phyloP scores from a whole-genome alignment of 2,329 filamentous ascomycete species.

The Blastomyces gilchristii region DNA sequence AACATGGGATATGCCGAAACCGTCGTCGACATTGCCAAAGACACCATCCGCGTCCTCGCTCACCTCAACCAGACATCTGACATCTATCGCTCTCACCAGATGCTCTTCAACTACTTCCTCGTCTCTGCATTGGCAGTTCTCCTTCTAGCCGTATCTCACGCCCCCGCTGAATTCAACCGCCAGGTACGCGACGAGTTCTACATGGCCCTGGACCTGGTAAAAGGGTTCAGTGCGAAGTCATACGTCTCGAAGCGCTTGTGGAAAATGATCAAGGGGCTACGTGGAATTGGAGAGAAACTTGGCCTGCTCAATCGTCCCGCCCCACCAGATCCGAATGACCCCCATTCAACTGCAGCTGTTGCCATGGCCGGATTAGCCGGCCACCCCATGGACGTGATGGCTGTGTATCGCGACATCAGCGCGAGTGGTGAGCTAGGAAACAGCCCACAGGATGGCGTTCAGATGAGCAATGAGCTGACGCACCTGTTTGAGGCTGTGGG shows the following conservation, averaged over 20 bases:
- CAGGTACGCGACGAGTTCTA: slow-evolving; percentile 57
- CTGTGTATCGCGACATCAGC: slow-evolving; percentile 36
- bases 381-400: slow-evolving; percentile 49
- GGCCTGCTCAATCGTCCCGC: slow-evolving; percentile 40
- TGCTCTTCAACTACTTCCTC: slow-evolving; percentile 58
- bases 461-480: slow-evolving; percentile 51
- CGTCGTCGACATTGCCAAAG: slow-evolving; percentile 54
- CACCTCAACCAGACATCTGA: slow-evolving; percentile 52
- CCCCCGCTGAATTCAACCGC: slow-evolving; percentile 49
- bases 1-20: slow-evolving; percentile 64
- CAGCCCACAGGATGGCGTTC: slow-evolving; percentile 49
- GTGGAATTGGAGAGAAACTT: slow-evolving; percentile 52
- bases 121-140: slow-evolving; percentile 54
- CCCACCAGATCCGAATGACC: slow-evolving; percentile 39
- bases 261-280: slow-evolving; percentile 54
- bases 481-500: slow-evolving; percentile 55
- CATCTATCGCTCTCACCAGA: slow-evolving; percentile 54
- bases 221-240: slow-evolving; percentile 51
- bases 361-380: slow-evolving; percentile 57
- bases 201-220: slow-evolving; percentile 54
- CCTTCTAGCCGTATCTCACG: slow-evolving; percentile 55
- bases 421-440: slow-evolving; percentile 35
- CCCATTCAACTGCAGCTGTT: slow-evolving; percentile 52
- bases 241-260: slow-evolving; percentile 53
- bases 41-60: slow-evolving; percentile 52